These are phyloP conservation scores for Pichia occidentalis DNA, from an alignment of 805 yeast species.

Conservation along the genomic window DNA sequence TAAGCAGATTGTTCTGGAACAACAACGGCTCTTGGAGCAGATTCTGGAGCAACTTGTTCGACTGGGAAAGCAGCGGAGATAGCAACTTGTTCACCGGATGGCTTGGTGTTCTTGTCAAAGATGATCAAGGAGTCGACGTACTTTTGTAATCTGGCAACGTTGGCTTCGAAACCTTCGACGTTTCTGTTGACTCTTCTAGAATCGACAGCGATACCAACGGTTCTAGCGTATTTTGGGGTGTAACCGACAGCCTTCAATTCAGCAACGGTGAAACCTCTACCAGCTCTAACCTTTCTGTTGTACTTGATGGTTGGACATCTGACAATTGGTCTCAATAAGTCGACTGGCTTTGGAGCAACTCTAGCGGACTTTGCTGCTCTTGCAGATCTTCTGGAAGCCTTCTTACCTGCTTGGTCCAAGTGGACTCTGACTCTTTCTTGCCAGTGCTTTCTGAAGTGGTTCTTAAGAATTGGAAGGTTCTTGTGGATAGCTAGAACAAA, in stretches of 20 bases:
- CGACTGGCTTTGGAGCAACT: constrained; percentile 97
- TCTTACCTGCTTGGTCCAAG: constrained; percentile 99
- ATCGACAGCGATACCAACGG: constrained; percentile 98
- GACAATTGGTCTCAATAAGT: constrained; percentile 92
- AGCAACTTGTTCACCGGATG: constrained; percentile 73
- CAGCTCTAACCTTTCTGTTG: constrained; percentile 99
- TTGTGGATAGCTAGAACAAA: constrained; percentile 77
- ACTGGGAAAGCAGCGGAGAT: constrained; percentile 86
- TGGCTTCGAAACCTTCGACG: constrained; percentile 87
- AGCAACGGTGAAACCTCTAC: constrained; percentile 98
- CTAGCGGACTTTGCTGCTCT: constrained; percentile 91
- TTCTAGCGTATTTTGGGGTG: constrained; percentile 91
- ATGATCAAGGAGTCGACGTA: constrained; percentile 93
- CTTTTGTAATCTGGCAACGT: constrained; percentile 94
- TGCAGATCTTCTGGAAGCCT: constrained; percentile 92
- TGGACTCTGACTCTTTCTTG: constrained; percentile 99
- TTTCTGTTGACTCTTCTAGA: constrained; percentile 99
- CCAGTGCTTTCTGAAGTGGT: constrained; percentile 99
- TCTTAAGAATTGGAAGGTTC: constrained; percentile 98
- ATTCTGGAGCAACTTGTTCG: constrained; percentile 65
- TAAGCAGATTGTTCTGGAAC: constrained; percentile 66
- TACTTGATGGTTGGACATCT: constrained; percentile 98
- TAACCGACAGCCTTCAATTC: constrained; percentile 98
- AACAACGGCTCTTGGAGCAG: constrained; percentile 85
- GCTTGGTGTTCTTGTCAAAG: constrained; percentile 83